Base-by-base conservation (phyloP, 306 rosid species). In the Dryas alaskensis region DNA sequence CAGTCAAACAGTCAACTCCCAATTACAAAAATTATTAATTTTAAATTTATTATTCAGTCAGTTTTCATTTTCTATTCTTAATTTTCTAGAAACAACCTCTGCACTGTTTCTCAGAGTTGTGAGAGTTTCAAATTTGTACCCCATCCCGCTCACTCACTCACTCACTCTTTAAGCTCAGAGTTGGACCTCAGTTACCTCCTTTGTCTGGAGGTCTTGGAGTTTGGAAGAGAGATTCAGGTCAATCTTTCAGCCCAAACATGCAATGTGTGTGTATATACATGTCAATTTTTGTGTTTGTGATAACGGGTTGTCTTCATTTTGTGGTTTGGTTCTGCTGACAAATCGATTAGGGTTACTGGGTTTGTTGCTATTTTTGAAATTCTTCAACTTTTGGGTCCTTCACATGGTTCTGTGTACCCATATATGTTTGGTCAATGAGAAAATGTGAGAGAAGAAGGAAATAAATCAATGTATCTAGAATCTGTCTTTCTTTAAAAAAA, bases 151-250 rank as follows among this genome's bases (percentile, higher is more conserved):
- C 85, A 73, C 66, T 31, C 71, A 73, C 66, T 31, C 71, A 27
- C 17, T 50, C 40, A 4, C 48, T 43, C 59, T 6, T 55, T 16
- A 12, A 39, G 55, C 60, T 73, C 73, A 27, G 13, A 14, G 31
- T 61, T n/a, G 22, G 22, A 22, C n/a, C 7, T 44, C 37, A 8
- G 53, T 39, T 40, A 31, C 60, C 65, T 25, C 59, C 22, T 48
- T n/a, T 74, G 78, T 55, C 60, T 76, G 84, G 78, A 73, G 80
- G 72, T 62, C 80, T 76, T 67, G 78, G 82, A 81, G 79, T 80
- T 76, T 8, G 46, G 79, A 70, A 46, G 82, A 78, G 80, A 86
- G 81, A 85, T 76, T 59, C 88, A 87, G 91, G 91, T 88, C 86
- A 74, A 58, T 66, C 68, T 79, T 42, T 58, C 66, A 59, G 10